phyloP scores from a whole-genome alignment of 2,329 filamentous ascomycete species.

The Trichoderma koningii region DNA sequence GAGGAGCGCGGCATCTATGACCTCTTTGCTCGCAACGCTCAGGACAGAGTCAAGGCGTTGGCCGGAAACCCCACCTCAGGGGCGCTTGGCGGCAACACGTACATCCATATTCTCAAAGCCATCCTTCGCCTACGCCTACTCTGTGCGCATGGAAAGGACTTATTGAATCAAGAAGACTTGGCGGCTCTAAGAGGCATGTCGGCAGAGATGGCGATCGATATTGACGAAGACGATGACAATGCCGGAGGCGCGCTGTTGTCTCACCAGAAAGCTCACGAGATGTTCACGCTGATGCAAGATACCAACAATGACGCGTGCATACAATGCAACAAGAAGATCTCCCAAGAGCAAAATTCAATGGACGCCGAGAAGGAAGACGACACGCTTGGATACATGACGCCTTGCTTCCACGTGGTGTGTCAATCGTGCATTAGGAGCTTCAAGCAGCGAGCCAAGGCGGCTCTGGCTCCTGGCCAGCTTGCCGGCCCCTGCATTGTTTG shows the following conservation, averaged over 20 bases:
- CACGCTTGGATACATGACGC: constrained; percentile 75
- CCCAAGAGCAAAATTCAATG: constrained; percentile 57
- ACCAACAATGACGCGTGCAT: constrained; percentile 75
- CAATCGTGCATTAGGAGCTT: constrained; percentile 67
- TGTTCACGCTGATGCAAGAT: constrained; percentile 81
- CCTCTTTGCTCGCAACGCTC: constrained; percentile 78
- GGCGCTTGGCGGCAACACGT: constrained; percentile 79
- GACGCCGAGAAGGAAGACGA: constrained; percentile 61
- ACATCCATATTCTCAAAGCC: constrained; percentile 88
- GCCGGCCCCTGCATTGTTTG: constrained; percentile 69
- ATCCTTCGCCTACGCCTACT: constrained; percentile 88
- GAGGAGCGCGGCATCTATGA: constrained; percentile 80
- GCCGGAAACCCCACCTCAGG: constrained; percentile 59
- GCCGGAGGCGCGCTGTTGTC: constrained; percentile 59
- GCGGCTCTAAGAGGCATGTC: constrained; percentile 77
- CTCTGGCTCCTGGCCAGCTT: constrained; percentile 42
- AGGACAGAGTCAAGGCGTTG: constrained; percentile 77
- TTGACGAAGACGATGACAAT: constrained; percentile 78
- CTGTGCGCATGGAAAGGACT: constrained; percentile 90
- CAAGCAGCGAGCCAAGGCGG: constrained; percentile 52
- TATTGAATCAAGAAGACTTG: constrained; percentile 82
- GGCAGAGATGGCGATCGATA: constrained; percentile 82
- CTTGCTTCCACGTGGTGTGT: constrained; percentile 86
- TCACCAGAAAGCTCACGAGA: constrained; percentile 77
- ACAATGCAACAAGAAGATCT: constrained; percentile 67